These are phyloP conservation scores for Blakeslea trispora DNA, from an alignment of 371 early-diverging fungal species.

Conservation along the genomic window DNA sequence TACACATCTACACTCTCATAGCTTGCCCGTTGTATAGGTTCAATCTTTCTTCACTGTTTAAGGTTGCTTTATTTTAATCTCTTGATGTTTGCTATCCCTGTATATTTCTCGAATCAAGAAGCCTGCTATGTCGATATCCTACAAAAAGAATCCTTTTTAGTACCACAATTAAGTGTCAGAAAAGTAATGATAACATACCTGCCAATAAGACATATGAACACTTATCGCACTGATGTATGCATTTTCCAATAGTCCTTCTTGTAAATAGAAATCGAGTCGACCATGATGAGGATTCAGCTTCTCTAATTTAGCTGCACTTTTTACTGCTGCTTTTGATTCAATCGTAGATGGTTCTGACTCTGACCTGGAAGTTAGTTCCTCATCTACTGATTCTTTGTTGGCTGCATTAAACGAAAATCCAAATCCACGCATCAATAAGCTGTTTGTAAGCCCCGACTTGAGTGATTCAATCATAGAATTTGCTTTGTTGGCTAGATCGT, in stretches of 20 bases:
- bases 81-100: slow-evolving; percentile 13
- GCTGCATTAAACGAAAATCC: slow-evolving; percentile 33
- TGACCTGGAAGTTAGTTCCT: slow-evolving; percentile 14
- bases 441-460: slow-evolving; percentile 57
- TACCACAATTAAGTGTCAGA: too few species aligned
- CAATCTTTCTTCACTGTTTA: too few species aligned
- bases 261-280: slow-evolving; percentile 76
- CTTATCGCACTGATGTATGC: slow-evolving; percentile 76
- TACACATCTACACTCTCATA: too few species aligned
- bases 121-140: slow-evolving; percentile 68
- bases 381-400: neutral
- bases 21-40: too few species aligned
- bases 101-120: slow-evolving; percentile 61
- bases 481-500: slow-evolving; percentile 69
- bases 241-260: slow-evolving; percentile 80
- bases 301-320: slow-evolving; percentile 48
- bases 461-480: slow-evolving; percentile 70
- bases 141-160: neutral
- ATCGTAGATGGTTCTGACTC: slow-evolving; percentile 26
- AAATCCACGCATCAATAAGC: slow-evolving; percentile 56
- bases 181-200: slow-evolving; percentile 27
- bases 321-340: slow-evolving; percentile 7
- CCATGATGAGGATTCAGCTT: slow-evolving; percentile 65
- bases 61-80: neutral
- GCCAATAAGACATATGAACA: slow-evolving; percentile 82